Conservation (phyloP, 805 yeast genomes). For the Nakazawaea sp. region DNA sequence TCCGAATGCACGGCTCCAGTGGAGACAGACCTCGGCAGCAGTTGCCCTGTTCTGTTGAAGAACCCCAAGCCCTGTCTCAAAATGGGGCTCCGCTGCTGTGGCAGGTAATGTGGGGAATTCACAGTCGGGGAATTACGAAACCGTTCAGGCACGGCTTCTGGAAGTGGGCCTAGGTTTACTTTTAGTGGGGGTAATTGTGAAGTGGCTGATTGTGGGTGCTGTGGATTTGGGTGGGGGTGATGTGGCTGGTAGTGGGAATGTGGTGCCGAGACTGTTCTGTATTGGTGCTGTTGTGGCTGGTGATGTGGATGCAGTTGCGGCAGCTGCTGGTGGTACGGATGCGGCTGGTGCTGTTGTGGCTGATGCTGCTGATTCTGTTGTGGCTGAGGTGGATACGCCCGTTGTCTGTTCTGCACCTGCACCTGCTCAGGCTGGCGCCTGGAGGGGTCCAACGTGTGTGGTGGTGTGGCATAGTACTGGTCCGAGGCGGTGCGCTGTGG, state of each 20-base stretch:
- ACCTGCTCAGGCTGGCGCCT: too few relatives aligned
- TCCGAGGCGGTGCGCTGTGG: too few relatives aligned
- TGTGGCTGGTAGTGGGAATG: slow-evolving; percentile 12
- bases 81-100: slow-evolving; percentile 10
- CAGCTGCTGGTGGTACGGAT: slow-evolving; percentile 15
- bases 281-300: slow-evolving; percentile 2
- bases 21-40: slow-evolving; percentile 8
- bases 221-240: slow-evolving; percentile 19
- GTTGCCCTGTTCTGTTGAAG: slow-evolving; percentile 7
- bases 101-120: neutral
- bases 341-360: slow-evolving; percentile 12
- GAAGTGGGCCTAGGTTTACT: slow-evolving; percentile 5
- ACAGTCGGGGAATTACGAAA: slow-evolving; percentile 10
- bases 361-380: slow-evolving; percentile 13
- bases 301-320: slow-evolving; percentile 2
- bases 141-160: slow-evolving; percentile 12
- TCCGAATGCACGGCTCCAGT: slow-evolving; percentile 9
- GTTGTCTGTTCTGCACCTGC: too few relatives aligned
- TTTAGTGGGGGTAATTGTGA: slow-evolving; percentile 7
- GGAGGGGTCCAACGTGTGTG: too few relatives aligned
- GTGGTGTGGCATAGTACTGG: too few relatives aligned
- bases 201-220: slow-evolving; percentile 1
- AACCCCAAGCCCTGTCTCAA: slow-evolving; percentile 10
- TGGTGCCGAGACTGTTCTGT: neutral
- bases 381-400: too few relatives aligned